Evolutionary conservation across 495 filamentous ascomycete species (phyloP).

Genomic region (Amphirosellinia nigrospora): DNA sequence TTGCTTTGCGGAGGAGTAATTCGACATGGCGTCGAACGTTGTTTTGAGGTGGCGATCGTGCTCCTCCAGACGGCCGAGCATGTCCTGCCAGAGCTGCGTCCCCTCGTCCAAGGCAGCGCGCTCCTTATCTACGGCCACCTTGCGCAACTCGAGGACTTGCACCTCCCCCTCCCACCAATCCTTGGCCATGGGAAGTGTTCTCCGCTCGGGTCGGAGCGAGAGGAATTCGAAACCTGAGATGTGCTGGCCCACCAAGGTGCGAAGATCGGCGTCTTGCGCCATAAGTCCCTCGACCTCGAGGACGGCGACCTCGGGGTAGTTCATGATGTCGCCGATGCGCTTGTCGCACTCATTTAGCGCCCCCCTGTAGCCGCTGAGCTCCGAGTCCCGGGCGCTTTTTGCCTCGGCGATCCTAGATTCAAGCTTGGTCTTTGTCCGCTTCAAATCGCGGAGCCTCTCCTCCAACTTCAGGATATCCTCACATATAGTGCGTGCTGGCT

Average conservation of each 20-base stretch:
- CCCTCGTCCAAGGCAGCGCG: conserved; percentile 83
- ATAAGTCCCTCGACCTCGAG: conserved; percentile 47
- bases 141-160: conserved; percentile 60
- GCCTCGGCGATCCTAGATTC: conserved; percentile 65
- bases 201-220: conserved; percentile 66
- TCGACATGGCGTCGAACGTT: conserved; percentile 53
- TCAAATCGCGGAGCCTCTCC: conserved; percentile 69
- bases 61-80: conserved; percentile 63
- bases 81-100: conserved; percentile 77
- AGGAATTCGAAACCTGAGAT: conserved; percentile 52
- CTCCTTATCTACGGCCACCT: conserved; percentile 69
- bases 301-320: conserved; percentile 55
- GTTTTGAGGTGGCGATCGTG: conserved; percentile 71
- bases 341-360: conserved; percentile 50
- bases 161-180: conserved; percentile 78
- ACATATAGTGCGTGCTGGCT: conserved; percentile 60
- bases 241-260: conserved; percentile 40
- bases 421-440: conserved; percentile 65
- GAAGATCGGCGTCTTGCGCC: conserved; percentile 28
- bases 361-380: conserved; percentile 56
- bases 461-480: conserved; percentile 66
- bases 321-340: conserved; percentile 53
- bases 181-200: conserved; percentile 78
- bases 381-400: conserved; percentile 63
- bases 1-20: conserved; percentile 20